Base-by-base conservation (phyloP, 305 asterid genomes). In the Fraxinus nigra region DNA sequence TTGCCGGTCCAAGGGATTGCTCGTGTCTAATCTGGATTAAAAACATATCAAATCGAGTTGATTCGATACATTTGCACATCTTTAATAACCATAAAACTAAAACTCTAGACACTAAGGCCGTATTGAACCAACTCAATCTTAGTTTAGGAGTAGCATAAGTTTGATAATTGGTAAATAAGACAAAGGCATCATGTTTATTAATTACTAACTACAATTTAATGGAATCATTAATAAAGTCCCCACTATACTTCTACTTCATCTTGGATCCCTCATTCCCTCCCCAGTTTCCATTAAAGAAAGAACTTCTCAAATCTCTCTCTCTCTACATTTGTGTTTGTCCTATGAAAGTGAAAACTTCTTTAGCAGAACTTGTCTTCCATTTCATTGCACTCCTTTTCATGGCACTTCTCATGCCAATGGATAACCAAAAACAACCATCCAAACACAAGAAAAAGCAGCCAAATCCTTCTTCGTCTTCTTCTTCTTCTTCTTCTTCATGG, bases 401-500 rank as follows among this genome's bases (percentile, higher is more conserved):
- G 97, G 95, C 97, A 14, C 84, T 90, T 28, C 89, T 93, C 81
- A 88, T 89, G n/a, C 73, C 73, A 65, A 9, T 65, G 73, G 73
- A 65, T 24, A 11, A 34, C 73, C 81, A 83, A 81, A 87, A 85
- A 72, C 87, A 76, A 76, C 78, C 78, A 48, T 80, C 86, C 22
- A 90, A 90, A 72, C 85, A 89, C 78, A 92, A 88, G 87, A 90
- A 82, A 40, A 87, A 86, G 72, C 82, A 82, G 18, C 87, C 84
- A 67, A 76, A 30, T 5, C 76, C 76, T 78, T 33, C 86, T 63
- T 26, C 70, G 4, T 80, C 88, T 5, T 20, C 70, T 18, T 61
- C 35, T 9, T 80, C 88, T 5, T 20, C 70, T 18, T 61, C 35
- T 9, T 92, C 97, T 1, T 93, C 98, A 34, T 95, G 98, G 98